Conservation (phyloP, 148 eudicot genomes). For the Agrostemma githago region DNA sequence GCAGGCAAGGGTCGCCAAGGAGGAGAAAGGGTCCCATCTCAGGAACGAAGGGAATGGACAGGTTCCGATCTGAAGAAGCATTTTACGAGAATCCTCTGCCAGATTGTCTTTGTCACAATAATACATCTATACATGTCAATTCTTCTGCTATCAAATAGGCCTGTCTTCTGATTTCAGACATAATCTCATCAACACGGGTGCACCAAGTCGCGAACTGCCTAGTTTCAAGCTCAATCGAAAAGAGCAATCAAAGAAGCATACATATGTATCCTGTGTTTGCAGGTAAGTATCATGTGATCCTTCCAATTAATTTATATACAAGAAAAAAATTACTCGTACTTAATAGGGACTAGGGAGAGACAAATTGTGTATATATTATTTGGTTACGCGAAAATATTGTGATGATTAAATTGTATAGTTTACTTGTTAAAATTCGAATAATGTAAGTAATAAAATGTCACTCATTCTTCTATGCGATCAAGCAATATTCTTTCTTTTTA, state of each 20-base stretch:
- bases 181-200: not conserved
- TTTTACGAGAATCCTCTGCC: slow-evolving; percentile 95
- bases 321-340: not conserved
- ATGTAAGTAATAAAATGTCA: slow-evolving; percentile 22
- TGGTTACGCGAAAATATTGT: not conserved
- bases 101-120: slow-evolving; percentile 72
- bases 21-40: slow-evolving; percentile 84
- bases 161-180: not conserved
- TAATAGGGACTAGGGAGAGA: slow-evolving; percentile 7
- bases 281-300: not conserved
- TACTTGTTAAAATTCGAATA: slow-evolving; percentile 10
- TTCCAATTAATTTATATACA: not conserved
- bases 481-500: not conserved
- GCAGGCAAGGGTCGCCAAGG: slow-evolving; percentile 93
- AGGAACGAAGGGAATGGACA: slow-evolving; percentile 87
- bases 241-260: not conserved
- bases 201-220: no score
- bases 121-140: not conserved
- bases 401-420: slow-evolving; percentile 11
- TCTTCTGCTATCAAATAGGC: slow-evolving; percentile 20
- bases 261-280: not conserved
- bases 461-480: not conserved
- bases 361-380: slow-evolving; percentile 18
- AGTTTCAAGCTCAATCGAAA: not conserved
- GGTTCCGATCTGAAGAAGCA: slow-evolving; percentile 91